Base-by-base conservation (phyloP, 2,329 filamentous ascomycete genomes). In the Aureobasidium subglaciale region DNA sequence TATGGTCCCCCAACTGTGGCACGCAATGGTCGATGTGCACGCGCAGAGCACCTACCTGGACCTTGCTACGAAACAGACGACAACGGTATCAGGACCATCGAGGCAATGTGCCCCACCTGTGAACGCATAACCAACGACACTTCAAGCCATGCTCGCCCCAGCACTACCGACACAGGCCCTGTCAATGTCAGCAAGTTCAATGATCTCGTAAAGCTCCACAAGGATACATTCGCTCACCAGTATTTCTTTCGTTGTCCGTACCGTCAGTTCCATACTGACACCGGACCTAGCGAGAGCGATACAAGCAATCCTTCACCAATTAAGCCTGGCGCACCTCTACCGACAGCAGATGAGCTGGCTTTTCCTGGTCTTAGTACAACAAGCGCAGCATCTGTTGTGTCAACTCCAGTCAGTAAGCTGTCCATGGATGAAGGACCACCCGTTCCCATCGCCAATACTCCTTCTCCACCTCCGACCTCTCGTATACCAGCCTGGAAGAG, bases 11-110 rank as follows among this genome's bases (percentile, higher is more conserved):
- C 41, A 15, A 4, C 18, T 5, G 6, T 48, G 4, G 24, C 41
- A 4, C 53, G 29, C 5, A 2, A 53, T 32, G 48, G 48, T n/a
- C 53, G 53, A 7, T 55, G 53, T 32, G 41, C 41, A 13, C 40
- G 30, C 40, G 53, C 41, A 29, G 30, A 46, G 11, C 24, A 15
- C 35, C 13, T 15, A 0, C 34, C 6, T n/a, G 37, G 48, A 40
- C 22, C 48, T n/a, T 53, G 48, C 16, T 53, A 37, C 24, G 37
- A 53, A 13, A n/a, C 35, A 30, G 9, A 38, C 1, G n/a, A 40
- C 7, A 24, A 30, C 10, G 48, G 48, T 13, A 13, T 53, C 34
- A 41, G 25, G 13, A 10, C 34, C 6, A 1, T 38, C 25, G 13
- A 53, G 6, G 22, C 10, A 24, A 30, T 32, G 13, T 53, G 48